Conservation (phyloP, 2,329 filamentous ascomycete genomes). For the Lomentospora prolificans region DNA sequence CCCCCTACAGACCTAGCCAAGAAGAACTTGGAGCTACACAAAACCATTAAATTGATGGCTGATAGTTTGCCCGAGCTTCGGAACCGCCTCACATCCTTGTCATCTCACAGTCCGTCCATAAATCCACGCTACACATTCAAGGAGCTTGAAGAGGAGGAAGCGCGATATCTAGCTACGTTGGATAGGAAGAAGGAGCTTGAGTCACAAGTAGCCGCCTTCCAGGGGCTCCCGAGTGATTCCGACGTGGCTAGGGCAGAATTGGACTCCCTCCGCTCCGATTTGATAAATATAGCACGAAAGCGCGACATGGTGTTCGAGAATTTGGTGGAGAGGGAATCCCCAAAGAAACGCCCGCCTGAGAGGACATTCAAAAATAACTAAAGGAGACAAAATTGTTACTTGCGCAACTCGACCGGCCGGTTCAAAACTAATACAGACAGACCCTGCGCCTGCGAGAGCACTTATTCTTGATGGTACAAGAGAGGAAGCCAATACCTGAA, state of each 20-base stretch:
- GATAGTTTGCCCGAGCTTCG: conserved; percentile 15
- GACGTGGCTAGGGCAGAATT: conserved; percentile 61
- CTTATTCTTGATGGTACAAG: no score
- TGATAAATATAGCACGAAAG: conserved; percentile 49
- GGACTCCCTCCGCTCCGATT: conserved; percentile 53
- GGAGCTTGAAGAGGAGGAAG: conserved; percentile 48
- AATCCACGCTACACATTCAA: conserved; percentile 38
- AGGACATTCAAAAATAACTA: not conserved
- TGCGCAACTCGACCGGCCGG: no score
- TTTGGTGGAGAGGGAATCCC: conserved; percentile 48
- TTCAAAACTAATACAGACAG: no score
- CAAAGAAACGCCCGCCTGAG: conserved; percentile 5
- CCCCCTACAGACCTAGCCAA: conserved; percentile 50
- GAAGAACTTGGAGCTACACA: conserved; percentile 64
- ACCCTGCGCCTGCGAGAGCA: no score
- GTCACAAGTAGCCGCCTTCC: conserved; percentile 53
- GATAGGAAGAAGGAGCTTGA: conserved; percentile 51
- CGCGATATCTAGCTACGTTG: conserved; percentile 46
- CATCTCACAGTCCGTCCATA: conserved; percentile 21
- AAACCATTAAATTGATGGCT: conserved; percentile 49
- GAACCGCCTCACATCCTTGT: conserved; percentile 37
- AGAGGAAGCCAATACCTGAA: no score
- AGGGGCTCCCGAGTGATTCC: conserved; percentile 61
- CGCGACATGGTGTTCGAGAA: conserved; percentile 69
- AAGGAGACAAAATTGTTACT: no score